Conservation (phyloP, 2,329 filamentous ascomycete species). For the Ceratocystis variospora region DNA sequence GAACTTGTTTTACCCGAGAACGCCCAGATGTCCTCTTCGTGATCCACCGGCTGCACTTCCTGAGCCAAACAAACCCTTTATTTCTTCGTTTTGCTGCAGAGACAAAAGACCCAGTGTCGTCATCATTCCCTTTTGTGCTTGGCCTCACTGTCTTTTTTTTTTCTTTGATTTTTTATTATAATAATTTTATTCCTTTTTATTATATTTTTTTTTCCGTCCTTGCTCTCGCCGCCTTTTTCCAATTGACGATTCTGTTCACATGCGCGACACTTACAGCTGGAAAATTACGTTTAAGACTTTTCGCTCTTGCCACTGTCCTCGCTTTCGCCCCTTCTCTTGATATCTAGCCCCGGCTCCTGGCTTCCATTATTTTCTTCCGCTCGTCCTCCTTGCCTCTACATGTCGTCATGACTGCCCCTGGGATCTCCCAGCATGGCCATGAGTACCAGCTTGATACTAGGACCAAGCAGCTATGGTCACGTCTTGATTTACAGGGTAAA, state of each 20-base stretch:
- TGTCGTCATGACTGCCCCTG: slow-evolving; percentile 15
- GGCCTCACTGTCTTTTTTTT: not conserved
- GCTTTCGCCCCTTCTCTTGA: not conserved
- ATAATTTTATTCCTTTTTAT: not conserved
- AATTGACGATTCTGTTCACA: slow-evolving; percentile 1
- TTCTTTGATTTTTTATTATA: not conserved
- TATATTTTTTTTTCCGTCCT: not conserved
- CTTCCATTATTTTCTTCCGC: not conserved
- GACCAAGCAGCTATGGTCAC: slow-evolving; percentile 71
- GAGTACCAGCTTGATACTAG: slow-evolving; percentile 55
- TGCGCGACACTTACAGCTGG: not conserved
- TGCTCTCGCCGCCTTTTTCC: not conserved
- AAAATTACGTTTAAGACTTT: not conserved
- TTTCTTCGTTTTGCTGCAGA: not conserved
- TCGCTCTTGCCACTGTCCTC: not conserved
- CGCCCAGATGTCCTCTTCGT: slow-evolving; percentile 1
- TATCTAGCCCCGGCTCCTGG: not conserved
- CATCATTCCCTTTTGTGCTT: not conserved
- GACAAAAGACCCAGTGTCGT: not conserved
- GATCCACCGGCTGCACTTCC: not conserved
- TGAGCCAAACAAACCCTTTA: slow-evolving; percentile 3
- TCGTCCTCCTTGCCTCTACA: not conserved
- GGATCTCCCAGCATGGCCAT: slow-evolving; percentile 12
- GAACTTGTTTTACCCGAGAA: not conserved
- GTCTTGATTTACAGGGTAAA: slow-evolving; percentile 61